Evolutionary conservation across 352 stramenopile genomes (phyloP), one percentile per base, ranked within the genome.

Genomic region (Globisporangium polare): DNA sequence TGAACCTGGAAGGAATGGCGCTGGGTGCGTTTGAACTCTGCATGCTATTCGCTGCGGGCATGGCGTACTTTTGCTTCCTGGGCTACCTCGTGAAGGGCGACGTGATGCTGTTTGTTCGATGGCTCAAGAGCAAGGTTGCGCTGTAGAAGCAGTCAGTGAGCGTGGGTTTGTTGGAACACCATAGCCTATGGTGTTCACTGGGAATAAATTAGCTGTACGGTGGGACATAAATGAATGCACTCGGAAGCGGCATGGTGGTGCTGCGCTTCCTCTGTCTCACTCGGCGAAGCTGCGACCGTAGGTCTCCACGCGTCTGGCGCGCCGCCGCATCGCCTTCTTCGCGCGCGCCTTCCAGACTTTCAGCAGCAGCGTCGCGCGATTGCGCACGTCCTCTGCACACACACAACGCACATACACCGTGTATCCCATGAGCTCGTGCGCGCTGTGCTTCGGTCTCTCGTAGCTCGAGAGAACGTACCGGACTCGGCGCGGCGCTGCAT

Each of bases 1-100:
- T 77, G 31, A 90, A 90, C 60, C 67, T 91, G 20, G 71, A 78
- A 55, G 70, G 54, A 46, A 71, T 90, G 68, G 65, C 65, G 12
- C 66, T 92, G 9, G 71, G 74, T 5, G 22, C 50, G 1, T 37
- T 75, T 12, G 74, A 67, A 13, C 66, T 88, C 9, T 46, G 63
- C 3, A 41, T 67, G 29, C 42, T 92, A 10, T 26, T 65, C 10
- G 39, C 61, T 33, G 65, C 66, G 1, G 83, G 79, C n/a, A 67
- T 59, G 12, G 66, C 75, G 22, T 91, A 94, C 62, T 88, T 94
- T 52, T 80, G 71, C 24, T 92, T 94, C 67, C 64, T 92, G n/a
- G 74, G 64, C 5, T 92, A 87, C 47, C 67, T 94, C 22, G 67
- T 86, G 26, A 67, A 74, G 42, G 62, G 66, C n/a, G 77, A 89